Conservation (phyloP, 257 asterid genomes). For the Henckelia pumila region DNA sequence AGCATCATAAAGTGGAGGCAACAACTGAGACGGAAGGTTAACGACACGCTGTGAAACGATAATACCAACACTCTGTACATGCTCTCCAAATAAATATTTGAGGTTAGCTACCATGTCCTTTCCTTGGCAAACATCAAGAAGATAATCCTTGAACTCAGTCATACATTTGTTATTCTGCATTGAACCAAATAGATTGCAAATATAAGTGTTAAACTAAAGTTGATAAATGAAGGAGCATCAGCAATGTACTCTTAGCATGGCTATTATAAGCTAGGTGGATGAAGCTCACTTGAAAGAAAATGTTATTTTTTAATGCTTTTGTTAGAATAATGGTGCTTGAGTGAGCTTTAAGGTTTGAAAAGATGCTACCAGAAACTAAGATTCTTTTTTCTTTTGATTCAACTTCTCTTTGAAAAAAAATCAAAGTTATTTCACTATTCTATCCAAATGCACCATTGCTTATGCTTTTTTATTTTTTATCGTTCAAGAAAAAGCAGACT, state of each 20-base stretch:
- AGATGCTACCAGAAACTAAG: no score
- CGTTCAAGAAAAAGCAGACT: neutral
- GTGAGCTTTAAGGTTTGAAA: neutral
- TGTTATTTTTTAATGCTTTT: no score
- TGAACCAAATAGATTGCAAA: slow-evolving; percentile 16
- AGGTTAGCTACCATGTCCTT: slow-evolving; percentile 39
- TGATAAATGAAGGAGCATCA: neutral
- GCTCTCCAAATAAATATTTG: slow-evolving; percentile 44
- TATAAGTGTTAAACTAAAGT: neutral
- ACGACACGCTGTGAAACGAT: slow-evolving; percentile 79
- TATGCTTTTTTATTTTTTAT: neutral
- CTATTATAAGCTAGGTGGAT: neutral
- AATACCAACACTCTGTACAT: slow-evolving; percentile 58
- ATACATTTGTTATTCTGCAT: slow-evolving; percentile 53
- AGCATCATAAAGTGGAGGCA: slow-evolving; percentile 87
- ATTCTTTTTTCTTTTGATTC: neutral
- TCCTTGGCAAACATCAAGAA: slow-evolving; percentile 56
- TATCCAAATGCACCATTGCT: neutral
- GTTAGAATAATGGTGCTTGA: neutral
- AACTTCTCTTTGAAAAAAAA: neutral
- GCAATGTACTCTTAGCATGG: slow-evolving; percentile 11
- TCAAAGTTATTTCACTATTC: no score
- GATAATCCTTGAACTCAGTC: slow-evolving; percentile 54
- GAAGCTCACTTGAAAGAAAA: neutral
- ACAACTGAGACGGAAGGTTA: slow-evolving; percentile 92